Conservation (phyloP, 768 basidiomycete genomes). For the Ramaria sp. region DNA sequence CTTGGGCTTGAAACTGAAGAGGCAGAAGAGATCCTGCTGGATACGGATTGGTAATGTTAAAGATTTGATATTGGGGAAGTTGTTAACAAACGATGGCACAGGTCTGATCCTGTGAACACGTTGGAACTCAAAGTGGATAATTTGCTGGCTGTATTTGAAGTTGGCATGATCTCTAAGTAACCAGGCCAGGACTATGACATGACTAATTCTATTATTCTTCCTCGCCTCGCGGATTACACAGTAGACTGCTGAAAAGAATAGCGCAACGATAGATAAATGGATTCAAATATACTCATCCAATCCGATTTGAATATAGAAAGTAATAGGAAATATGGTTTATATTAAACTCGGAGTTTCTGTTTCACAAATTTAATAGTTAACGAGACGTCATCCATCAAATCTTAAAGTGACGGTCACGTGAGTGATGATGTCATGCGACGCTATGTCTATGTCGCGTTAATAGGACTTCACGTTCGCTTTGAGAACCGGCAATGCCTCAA, state of each 20-base stretch:
- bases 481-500: not conserved
- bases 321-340: too few relatives aligned
- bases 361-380: too few relatives aligned
- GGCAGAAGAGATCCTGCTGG: conserved; percentile 58
- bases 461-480: not conserved
- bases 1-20: conserved; percentile 52
- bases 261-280: too few relatives aligned
- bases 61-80: not conserved
- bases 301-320: too few relatives aligned
- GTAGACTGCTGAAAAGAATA: too few relatives aligned
- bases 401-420: too few relatives aligned
- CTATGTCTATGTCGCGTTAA: not conserved
- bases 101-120: not conserved
- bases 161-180: not conserved
- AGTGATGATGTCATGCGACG: not conserved
- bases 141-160: not conserved
- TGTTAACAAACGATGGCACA: not conserved
- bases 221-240: too few relatives aligned
- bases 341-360: too few relatives aligned
- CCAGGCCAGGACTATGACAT: too few relatives aligned
- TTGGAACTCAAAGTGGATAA: not conserved
- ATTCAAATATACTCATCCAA: too few relatives aligned
- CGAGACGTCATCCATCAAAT: too few relatives aligned
- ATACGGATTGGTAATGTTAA: conserved; percentile 62
- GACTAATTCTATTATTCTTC: too few relatives aligned